These are phyloP conservation scores for Sedum album DNA, from an alignment of 164 flowering plant species.

Conservation along the genomic window DNA sequence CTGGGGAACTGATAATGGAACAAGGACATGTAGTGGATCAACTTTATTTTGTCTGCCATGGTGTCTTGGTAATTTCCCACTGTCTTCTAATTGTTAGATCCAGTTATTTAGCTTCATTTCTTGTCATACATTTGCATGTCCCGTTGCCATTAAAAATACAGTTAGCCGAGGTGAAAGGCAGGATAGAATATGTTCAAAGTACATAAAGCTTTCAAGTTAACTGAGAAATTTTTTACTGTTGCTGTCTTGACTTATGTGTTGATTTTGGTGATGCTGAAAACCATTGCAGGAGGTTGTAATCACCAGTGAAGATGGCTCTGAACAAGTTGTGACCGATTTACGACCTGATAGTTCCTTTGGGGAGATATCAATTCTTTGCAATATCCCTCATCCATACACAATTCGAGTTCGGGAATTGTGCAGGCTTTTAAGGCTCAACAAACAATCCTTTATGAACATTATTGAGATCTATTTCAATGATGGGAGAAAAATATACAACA, in stretches of 20 bases:
- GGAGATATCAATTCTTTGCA: constrained; percentile 76
- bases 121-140: not conserved
- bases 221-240: too few relatives aligned
- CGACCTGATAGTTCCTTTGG: constrained; percentile 58
- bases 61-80: constrained; percentile 27
- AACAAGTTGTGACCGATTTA: constrained; percentile 40
- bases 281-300: constrained; percentile 55
- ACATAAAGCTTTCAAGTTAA: too few relatives aligned
- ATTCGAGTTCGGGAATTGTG: constrained; percentile 76
- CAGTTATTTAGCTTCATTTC: not conserved
- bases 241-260: too few relatives aligned
- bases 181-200: too few relatives aligned
- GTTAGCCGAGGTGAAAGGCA: too few relatives aligned
- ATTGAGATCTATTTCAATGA: constrained; percentile 68
- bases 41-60: constrained; percentile 45
- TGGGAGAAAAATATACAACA: constrained; percentile 56
- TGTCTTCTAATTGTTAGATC: not conserved
- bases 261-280: not conserved
- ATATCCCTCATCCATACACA: constrained; percentile 82
- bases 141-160: not conserved
- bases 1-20: constrained; percentile 49
- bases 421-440: constrained; percentile 73
- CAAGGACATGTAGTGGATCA: constrained; percentile 40
- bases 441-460: constrained; percentile 59
- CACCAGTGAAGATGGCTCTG: constrained; percentile 52